Evolutionary conservation across 106 monocot genomes (phyloP), one percentile per base, ranked within the genome.

Genomic region (Acanthochlamys bracteata): DNA sequence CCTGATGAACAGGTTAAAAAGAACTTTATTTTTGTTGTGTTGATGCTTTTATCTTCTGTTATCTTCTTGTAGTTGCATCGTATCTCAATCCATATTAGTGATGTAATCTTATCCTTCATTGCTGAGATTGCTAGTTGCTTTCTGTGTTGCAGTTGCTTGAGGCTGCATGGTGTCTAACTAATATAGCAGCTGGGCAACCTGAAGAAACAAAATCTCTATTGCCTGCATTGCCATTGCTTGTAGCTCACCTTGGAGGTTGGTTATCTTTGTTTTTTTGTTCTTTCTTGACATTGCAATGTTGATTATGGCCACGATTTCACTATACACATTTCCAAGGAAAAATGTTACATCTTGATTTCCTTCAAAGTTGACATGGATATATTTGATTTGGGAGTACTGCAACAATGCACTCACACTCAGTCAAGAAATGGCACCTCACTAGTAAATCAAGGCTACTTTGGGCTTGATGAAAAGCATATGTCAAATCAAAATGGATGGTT

Each of bases 151-250:
- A 98, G 98, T 92, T 98, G 81, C 90, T 92, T 59, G 98, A 98
- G 73, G 91, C 91, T 71, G 98, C 98, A 43, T 98, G 98, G 98
- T 98, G 98, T 56, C 85, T 92, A 55, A 98, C 98, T 69, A 98
- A 98, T 57, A 92, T 98, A 69, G 98, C 91, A 52, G 88, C 91
- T 53, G 98, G 91, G 49, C 91, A 83, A 72, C 74, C 88, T 24
- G 92, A 98, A 75, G 88, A 88, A 67, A 92, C 98, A 42, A 92
- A 55, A 59, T 83, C 98, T 14, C 70, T 92, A 69, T 40, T 92
- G 69, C 91, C 91, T 63, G 79, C 91, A 60, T 68, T 98, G 42
- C 98, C 98, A 58, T 75, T 98, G 77, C 83, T 98, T 75, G 75
- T 98, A 79, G 98, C 91, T 71, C 91, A 98, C 51, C 78, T 92